Evolutionary conservation across 257 asterid species (phyloP), one percentile per base, ranked within the genome.

Genomic region (Salvia miltiorrhiza): DNA sequence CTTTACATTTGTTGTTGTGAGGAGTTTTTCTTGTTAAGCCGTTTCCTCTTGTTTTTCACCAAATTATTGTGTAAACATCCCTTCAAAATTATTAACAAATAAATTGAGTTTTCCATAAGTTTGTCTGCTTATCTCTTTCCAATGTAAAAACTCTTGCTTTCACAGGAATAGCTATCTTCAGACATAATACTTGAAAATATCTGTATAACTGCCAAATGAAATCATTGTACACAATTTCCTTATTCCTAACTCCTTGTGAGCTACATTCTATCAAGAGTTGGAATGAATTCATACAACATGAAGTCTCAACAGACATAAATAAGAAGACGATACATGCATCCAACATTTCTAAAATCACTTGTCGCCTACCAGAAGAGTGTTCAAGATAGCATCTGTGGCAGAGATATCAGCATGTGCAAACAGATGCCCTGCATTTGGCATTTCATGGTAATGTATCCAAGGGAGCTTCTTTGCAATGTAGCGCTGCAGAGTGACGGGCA

Each of bases 401-500:
- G 19, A 59, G 44, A 61, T 67, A 57, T 45, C 79, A 52, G 41
- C 79, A 16, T 16, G 24, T 10, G 67, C 37, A 33, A 82, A 70
- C 59, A 79, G 56, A 73, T 82, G 87, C 28, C 87, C 84, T 12
- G 81, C 84, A 41, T 79, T 69, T 6, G 79, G 66, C 50, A 74
- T 2, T 72, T 79, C 82, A 41, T 79, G 82, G 78, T 76, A 79
- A 6, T 71, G 70, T 64, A 76, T 74, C 96, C 96, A 90, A 7
- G 89, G 82, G 59, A 84, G 89, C 79, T 78, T 84, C 76, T 80
- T 17, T 6, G 78, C 87, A 55, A 90, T 81, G 82, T 63, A 87
- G 0, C 84, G 80, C 52, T 90, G 96, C 72, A 90, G 77, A 7
- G 75, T 57, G 57, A 82, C 81, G 1, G 93, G 94, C 58, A 90